Conservation (phyloP, 371 early-diverging fungal species). For the Rhizopus delemar region DNA sequence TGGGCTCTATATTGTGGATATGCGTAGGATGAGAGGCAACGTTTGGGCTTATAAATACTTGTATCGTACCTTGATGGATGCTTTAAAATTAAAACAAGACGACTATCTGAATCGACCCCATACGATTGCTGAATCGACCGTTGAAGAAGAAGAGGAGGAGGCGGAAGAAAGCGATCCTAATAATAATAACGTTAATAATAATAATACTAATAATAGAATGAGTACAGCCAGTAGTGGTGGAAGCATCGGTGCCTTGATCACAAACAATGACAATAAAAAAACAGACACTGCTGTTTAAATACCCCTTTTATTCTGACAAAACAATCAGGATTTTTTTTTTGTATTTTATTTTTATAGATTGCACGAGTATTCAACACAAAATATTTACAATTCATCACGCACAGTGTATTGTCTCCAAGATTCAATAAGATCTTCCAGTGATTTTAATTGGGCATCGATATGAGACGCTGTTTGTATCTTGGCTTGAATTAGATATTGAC, state of each 20-base stretch:
- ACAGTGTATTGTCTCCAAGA: slow-evolving; percentile 27
- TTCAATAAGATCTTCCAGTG: slow-evolving; percentile 36
- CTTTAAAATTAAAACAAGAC: slow-evolving; percentile 53
- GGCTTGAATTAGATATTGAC: slow-evolving; percentile 35
- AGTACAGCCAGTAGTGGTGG: slow-evolving; percentile 19
- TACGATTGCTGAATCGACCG: background rate
- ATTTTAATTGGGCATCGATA: slow-evolving; percentile 41
- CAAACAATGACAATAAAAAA: background rate
- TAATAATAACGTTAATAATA: background rate
- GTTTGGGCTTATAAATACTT: slow-evolving; percentile 92
- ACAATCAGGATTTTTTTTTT: no score
- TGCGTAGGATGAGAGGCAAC: slow-evolving; percentile 89
- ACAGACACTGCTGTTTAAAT: background rate
- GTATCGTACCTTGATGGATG: slow-evolving; percentile 72
- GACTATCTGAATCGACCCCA: slow-evolving; percentile 31
- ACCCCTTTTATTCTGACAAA: no score
- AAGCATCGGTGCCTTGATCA: slow-evolving; percentile 10
- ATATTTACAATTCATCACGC: slow-evolving; percentile 38
- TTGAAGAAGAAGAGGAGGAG: slow-evolving; percentile 7
- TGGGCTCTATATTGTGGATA: slow-evolving; percentile 87
- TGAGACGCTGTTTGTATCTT: slow-evolving; percentile 41
- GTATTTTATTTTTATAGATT: no score
- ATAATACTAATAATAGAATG: slow-evolving; percentile 17
- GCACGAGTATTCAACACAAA: background rate
- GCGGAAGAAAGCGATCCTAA: background rate